Evolutionary conservation across 768 basidiomycete species (phyloP), one percentile per base, ranked within the genome.

Genomic region (Tricholoma matsutake): DNA sequence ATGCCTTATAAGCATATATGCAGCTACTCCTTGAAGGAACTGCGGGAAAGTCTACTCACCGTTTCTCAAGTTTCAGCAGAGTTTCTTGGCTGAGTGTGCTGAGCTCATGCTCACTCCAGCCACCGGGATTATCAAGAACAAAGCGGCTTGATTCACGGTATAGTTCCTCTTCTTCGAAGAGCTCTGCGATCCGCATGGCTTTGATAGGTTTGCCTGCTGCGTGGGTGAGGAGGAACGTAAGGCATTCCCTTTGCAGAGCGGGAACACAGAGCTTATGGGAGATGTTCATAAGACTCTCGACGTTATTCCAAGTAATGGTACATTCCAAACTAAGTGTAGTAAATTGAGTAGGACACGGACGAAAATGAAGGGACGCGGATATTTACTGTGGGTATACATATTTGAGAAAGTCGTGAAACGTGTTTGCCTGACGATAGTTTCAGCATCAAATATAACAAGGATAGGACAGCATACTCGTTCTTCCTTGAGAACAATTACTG

Each of bases 281-380:
- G 20, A 96, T 89, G 68, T 95, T 92, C 86, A 95, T 90, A 43
- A 94, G 82, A 41, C 89, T 88, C 67, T 93, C 94, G 28, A 94
- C 96, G 71, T 97, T 97, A 67, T 92, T 91, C 93, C 95, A 98
- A 0, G 92, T 90, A 57, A 96, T 94, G 8, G 92, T 92, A 75
- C 94, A 96, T 64, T 94, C 91, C 58, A 96, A 79, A 64, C 90
- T 92, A 66, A 29, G 47, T 22, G 39, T 53, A 37, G 45, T 41
- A 13, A 57, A 60, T 11, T 1, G 57, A 51, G 8, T 35, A 57
- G 11, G 14, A 41, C 2, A 31, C 35, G 16, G 28, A 13, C 7
- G 20, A 58, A 45, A 31, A 29, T n/a, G 20, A 32, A 22, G 9
- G 20, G 29, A 51, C 57, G 75, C 89, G 28, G 43, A 29, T 18